Conservation (phyloP, 2,329 filamentous ascomycete species). For the Talaromyces sp. region DNA sequence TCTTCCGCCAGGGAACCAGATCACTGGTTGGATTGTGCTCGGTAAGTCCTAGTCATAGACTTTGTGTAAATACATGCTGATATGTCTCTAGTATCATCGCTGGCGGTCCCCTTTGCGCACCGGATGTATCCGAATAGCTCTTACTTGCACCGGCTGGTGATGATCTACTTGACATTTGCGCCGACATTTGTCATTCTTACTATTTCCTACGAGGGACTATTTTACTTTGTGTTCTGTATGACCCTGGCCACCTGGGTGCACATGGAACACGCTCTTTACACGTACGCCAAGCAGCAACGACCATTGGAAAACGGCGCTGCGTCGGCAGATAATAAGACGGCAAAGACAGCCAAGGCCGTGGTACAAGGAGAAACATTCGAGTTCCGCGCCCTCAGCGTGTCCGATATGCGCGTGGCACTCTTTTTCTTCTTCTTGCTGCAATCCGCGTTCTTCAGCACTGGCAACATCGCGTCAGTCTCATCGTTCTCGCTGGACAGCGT, state of each 20-base stretch:
- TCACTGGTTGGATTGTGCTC: constrained; percentile 76
- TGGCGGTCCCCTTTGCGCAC: constrained; percentile 76
- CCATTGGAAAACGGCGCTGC: no score
- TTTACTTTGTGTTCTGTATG: constrained; percentile 84
- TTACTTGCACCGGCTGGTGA: constrained; percentile 81
- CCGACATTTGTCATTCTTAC: constrained; percentile 93
- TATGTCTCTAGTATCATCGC: constrained; percentile 54
- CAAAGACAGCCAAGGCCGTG: constrained; percentile 25
- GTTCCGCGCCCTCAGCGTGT: constrained; percentile 66
- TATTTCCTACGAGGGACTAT: constrained; percentile 94
- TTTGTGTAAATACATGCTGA: constrained; percentile 16
- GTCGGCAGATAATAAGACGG: constrained; percentile 15
- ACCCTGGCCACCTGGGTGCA: constrained; percentile 83
- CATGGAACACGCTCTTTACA: constrained; percentile 74
- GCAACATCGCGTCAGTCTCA: constrained; percentile 89
- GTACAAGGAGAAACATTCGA: constrained; percentile 25
- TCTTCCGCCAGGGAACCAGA: constrained; percentile 78
- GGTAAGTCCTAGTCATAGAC: constrained; percentile 39
- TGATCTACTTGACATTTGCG: constrained; percentile 88
- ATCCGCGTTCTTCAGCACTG: constrained; percentile 93
- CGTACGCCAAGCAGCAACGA: constrained; percentile 22
- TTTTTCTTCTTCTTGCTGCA: constrained; percentile 96
- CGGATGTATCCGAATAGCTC: constrained; percentile 72
- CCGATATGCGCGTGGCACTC: constrained; percentile 81
- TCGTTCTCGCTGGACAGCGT: constrained; percentile 93